Conservation (phyloP, 495 filamentous ascomycete genomes). For the Aspergillus mulundensis region DNA sequence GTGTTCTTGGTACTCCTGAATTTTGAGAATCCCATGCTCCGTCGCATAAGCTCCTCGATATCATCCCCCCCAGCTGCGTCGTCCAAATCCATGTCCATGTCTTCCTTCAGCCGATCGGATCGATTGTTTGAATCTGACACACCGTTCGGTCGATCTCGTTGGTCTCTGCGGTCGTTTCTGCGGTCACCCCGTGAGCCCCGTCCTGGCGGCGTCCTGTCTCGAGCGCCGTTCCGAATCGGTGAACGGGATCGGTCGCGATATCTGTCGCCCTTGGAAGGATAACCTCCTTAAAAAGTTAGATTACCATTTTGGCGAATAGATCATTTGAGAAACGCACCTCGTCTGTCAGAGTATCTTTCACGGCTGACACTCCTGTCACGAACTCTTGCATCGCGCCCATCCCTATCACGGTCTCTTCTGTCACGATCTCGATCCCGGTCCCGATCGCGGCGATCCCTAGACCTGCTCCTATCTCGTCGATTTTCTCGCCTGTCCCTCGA, state of each 20-base stretch:
- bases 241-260: constrained; percentile 45
- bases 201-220: constrained; percentile 34
- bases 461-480: constrained; percentile 41
- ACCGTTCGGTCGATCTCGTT: constrained; percentile 27
- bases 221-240: constrained; percentile 38
- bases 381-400: constrained; percentile 34
- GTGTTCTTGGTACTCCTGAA: constrained; percentile 88
- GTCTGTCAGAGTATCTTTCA: constrained; percentile 41
- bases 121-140: constrained; percentile 14
- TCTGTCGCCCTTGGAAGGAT: constrained; percentile 33
- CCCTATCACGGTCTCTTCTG: constrained; percentile 38
- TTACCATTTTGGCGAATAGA: constrained; percentile 10
- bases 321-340: constrained; percentile 28
- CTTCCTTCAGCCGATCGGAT: constrained; percentile 26
- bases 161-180: constrained; percentile 31
- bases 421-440: constrained; percentile 28
- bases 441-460: constrained; percentile 41
- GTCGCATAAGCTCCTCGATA: constrained; percentile 67
- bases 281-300: constrained; percentile 20
- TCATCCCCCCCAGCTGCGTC: constrained; percentile 62
- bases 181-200: constrained; percentile 32
- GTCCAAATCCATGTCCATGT: constrained; percentile 40
- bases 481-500: constrained; percentile 41
- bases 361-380: constrained; percentile 45
- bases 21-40: constrained; percentile 80